Evolutionary conservation across 768 basidiomycete genomes (phyloP), one percentile per base, ranked within the genome.

Genomic region (Infundibulicybe gibba): DNA sequence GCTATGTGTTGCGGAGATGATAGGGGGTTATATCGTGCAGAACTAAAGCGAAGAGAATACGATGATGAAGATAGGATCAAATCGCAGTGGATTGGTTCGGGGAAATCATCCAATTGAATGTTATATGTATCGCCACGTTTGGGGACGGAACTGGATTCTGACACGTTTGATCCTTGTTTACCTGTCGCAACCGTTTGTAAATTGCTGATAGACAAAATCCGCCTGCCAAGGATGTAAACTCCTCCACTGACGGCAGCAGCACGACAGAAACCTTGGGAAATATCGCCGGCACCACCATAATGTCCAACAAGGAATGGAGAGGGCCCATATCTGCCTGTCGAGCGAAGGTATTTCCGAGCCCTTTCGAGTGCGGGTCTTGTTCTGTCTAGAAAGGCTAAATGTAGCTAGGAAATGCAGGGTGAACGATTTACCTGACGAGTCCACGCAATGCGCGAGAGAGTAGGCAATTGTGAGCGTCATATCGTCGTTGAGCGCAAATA

Each of bases 221-320:
- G 59, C 39, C 79, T 73, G 19, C 83, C 84, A 3, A 91, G 74
- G 49, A 91, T 82, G 58, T 90, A 91, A 10, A 83, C 80, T 0
- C 71, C 79, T 14, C 88, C 86, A 41, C 71, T 72, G 30, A 98
- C 94, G 2, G 95, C 95, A 12, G 91, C 75, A 16, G 87, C 80
- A 13, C 94, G 90, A 59, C 81, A 85, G 57, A 89, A 98, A 2
- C 94, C 94, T 64, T 97, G 95, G 0, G 88, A 79, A 10, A 97
- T 82, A 58, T 97, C 95, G 4, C 95, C 95, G 0, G 86, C 74
- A 15, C 93, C 90, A 14, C 95, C 95, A 61, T 97, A 97, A 54
- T 97, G 92, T 0, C 92, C 92, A n/a, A 98, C 74, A 13, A 98
- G 78, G 68, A 93, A 97, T 1, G 94, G 83, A 65, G 76, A 63